These are phyloP conservation scores for Capronia coronata DNA, from an alignment of 2,329 filamentous ascomycete species.

Conservation along the genomic window DNA sequence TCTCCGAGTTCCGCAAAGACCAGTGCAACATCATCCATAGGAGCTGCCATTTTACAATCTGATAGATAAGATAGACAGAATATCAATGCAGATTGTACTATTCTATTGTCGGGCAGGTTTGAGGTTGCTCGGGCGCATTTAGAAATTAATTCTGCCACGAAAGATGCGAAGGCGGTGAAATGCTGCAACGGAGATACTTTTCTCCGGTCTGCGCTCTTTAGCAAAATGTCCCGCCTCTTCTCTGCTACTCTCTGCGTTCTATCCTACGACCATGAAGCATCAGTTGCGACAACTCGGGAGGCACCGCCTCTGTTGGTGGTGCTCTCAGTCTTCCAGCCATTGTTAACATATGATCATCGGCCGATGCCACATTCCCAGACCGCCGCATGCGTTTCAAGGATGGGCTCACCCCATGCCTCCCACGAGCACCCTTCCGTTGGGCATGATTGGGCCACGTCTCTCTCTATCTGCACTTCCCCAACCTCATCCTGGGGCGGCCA, in stretches of 20 bases:
- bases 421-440: background rate
- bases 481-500: no score
- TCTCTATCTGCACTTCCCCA: background rate
- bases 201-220: background rate
- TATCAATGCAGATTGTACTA: no score
- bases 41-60: conserved; percentile 6
- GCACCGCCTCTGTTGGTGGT: no score
- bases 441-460: background rate
- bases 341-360: no score
- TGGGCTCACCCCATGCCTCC: no score
- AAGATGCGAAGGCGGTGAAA: conserved; percentile 13
- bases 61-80: background rate
- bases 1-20: conserved; percentile 58
- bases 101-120: no score
- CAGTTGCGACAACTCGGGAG: no score
- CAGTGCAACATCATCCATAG: conserved; percentile 29
- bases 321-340: no score
- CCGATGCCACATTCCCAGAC: no score
- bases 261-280: no score
- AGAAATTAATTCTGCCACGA: conserved; percentile 18
- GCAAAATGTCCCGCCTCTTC: no score
- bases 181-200: background rate
- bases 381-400: background rate
- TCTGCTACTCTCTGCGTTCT: no score
- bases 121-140: background rate